Evolutionary conservation across 2,329 filamentous ascomycete species (phyloP), one percentile per base, ranked within the genome.

Genomic region (Ophiostoma sp.): DNA sequence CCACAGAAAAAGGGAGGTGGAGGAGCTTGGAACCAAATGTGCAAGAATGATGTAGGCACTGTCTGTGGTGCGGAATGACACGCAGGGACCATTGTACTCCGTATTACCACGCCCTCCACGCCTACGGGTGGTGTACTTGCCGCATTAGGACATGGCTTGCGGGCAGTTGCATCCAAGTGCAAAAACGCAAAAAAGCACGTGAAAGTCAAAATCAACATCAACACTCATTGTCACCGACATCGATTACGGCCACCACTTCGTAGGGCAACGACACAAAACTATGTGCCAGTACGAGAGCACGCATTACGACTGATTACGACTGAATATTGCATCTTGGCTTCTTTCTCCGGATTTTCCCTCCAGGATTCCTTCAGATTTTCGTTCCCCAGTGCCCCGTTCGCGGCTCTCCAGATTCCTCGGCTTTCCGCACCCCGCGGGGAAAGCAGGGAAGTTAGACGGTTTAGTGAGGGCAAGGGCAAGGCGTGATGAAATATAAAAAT

Each of bases 281-380:
- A 15, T 6, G 36, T 8, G n/a, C n/a, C 36, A 39, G 25, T 45
- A 12, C 36, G n/a, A 45, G 36, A 22, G 11, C 5, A 8, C 28
- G 28, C 19, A 63, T 39, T 63, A 36, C n/a, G 19, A 45, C n/a
- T 31, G 28, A 5, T 55, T 55, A 28, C 50, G 25, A 25, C 50
- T 55, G 7, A 11, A 12, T 17, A 50, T 17, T 12, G 42, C 19
- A 19, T 28, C 25, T 48, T 48, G 28, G 45, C 15, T 25, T 36
- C 36, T 55, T 69, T n/a, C 66, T 31, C 45, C 66, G 45, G 66
- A 69, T 63, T 61, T 52, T 52, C 50, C 19, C 33, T 63, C 57
- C 57, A 48, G 31, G 25, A 61, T 50, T 68, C 22, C 64, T 68
- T 45, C 66, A 69, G 45, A 52, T 69, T 52, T 50, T 31, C 45